phyloP scores from a whole-genome alignment of 2,329 filamentous ascomycete species.

The Blastomyces parvus region DNA sequence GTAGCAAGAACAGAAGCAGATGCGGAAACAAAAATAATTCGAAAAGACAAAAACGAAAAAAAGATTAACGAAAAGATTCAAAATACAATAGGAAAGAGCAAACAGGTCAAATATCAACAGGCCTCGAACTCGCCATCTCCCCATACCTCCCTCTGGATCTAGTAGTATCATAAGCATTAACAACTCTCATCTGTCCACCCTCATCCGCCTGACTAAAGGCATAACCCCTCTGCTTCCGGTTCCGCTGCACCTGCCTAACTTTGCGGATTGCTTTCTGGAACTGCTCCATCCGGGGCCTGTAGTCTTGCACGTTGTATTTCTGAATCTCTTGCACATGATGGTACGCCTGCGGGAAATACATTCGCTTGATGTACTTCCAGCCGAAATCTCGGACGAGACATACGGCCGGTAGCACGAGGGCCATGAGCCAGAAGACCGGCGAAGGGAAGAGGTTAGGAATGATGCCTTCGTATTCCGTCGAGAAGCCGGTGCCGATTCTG shows the following conservation, averaged over 20 bases:
- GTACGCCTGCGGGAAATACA: conserved; percentile 93
- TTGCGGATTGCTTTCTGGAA: conserved; percentile 99
- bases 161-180: conserved; percentile 97
- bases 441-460: conserved; percentile 70
- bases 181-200: conserved; percentile 73
- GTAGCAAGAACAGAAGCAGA: conserved; percentile 3
- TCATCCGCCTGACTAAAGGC: conserved; percentile 98
- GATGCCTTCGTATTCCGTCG: conserved; percentile 74
- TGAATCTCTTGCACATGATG: conserved; percentile 99
- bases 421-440: conserved; percentile 85
- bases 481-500: conserved; percentile 63
- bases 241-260: conserved; percentile 93
- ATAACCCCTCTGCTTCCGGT: conserved; percentile 98
- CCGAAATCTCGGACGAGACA: conserved; percentile 82
- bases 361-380: conserved; percentile 96
- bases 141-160: conserved; percentile 83
- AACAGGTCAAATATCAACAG: conserved; percentile 22
- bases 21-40: conserved; percentile 14
- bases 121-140: conserved; percentile 68
- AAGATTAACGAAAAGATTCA: conserved; percentile 13
- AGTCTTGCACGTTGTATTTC: conserved; percentile 99
- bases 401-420: conserved; percentile 64
- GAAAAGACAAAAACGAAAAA: neutral
- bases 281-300: conserved; percentile 96
- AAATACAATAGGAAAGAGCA: conserved; percentile 15